Base-by-base conservation (phyloP, 306 rosid species). In the Begonia peltatifolia region DNA sequence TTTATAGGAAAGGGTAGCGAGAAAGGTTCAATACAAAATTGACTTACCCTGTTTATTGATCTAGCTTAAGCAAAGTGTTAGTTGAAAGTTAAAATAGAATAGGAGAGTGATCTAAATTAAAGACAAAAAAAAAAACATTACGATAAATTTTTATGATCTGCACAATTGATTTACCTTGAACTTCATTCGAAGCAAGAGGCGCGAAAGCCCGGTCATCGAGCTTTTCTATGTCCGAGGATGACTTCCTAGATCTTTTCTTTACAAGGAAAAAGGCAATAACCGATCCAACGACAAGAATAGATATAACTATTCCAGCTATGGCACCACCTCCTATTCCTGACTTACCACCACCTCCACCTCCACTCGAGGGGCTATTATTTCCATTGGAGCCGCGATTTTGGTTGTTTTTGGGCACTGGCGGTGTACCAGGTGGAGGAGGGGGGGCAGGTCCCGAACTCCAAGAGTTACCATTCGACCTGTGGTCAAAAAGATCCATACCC, bases 361-460 rank as follows among this genome's bases (percentile, higher is more conserved):
- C 66, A 55, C 57, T 70, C 52, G 95, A 74, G 17, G 87, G 58
- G 55, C 63, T 57, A 11, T 44, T 57, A 47, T 63, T 65, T 51
- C 77, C 64, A 42, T 76, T 81, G 46, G 87, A 64, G 16, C 66
- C 67, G 64, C 54, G 90, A 65, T 50, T 68, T 50, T 66, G 76
- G 41, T 14, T 52, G 50, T 55, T 47, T 67, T 60, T 66, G 47
- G 58, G 53, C 46, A 71, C 54, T 49, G 92, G 95, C 47, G 95
- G 95, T n/a, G 97, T 83, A 41, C 99, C 99, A 43, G 99, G 99
- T 52, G 99, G 99, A 46, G 95, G 99, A 53, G 99, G 99, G 41
- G 99, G 99, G 47, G 99, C 95, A 67, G 95, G 79, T 20, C 94
- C 94, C 8, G 99, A 74, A 68, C 41, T 90, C 87, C 85, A 90